Conservation (phyloP, 2,329 filamentous ascomycete species). For the Colletotrichum salicis region DNA sequence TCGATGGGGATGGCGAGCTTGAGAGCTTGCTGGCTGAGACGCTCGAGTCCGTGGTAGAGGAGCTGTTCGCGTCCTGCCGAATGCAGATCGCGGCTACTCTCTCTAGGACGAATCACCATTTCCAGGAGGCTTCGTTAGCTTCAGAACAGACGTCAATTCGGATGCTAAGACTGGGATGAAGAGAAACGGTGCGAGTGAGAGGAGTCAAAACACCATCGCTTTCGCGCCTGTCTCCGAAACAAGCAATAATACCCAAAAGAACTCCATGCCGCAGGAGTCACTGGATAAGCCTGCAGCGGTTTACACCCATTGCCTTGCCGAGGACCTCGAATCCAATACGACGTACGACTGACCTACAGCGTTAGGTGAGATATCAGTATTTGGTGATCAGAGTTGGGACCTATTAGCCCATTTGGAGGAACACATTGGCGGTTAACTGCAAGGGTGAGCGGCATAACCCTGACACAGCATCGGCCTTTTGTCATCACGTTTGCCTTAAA, state of each 20-base stretch:
- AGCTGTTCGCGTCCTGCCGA: neutral
- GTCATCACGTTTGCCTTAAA: too few relatives aligned
- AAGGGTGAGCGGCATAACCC: too few relatives aligned
- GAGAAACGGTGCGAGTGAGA: neutral
- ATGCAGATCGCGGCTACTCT: constrained; percentile 19
- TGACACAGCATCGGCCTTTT: too few relatives aligned
- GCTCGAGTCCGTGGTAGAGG: neutral
- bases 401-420: neutral
- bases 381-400: neutral
- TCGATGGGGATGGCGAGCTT: neutral
- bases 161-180: neutral
- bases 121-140: neutral
- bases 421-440: too few relatives aligned
- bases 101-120: neutral
- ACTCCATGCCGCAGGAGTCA: too few relatives aligned
- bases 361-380: neutral
- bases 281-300: neutral
- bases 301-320: neutral
- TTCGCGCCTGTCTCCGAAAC: neutral
- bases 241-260: too few relatives aligned
- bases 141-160: neutral
- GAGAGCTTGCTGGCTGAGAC: neutral
- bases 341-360: neutral
- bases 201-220: neutral
- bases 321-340: neutral